Base-by-base conservation (phyloP, 2,329 filamentous ascomycete species). In the Rugonectria rugulosa region DNA sequence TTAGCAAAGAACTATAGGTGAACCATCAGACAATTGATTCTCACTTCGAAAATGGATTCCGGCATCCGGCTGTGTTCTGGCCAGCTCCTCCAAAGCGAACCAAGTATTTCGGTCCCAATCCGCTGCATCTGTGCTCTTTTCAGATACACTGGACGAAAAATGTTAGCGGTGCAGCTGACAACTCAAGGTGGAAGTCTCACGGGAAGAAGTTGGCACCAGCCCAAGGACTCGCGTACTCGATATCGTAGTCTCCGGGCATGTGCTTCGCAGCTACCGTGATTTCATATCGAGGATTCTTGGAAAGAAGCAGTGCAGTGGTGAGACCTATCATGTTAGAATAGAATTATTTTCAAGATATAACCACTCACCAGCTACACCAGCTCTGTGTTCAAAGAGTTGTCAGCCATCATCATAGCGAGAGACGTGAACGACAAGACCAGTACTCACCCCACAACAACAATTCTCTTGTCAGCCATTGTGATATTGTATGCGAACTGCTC, bases 231-330 rank as follows among this genome's bases (percentile, higher is more conserved):
- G 51, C 51, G 29, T 54, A 54, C 38, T 54, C 29, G 17, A 54
- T 54, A 23, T 54, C 51, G 42, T 54, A 54, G 12, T 54, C 51
- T 11, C 51, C 51, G 3, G 51, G 51, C 51, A 54, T 54, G 44
- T 54, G 51, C 37, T 48, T 54, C 32, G 51, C 51, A 19, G 32
- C 21, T 21, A 54, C 37, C 6, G 51, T 54, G 23, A 54, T 36
- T 24, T 54, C 32, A 41, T 54, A 48, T 21, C 19, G 15, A 21
- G 44, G n/a, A 12, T 37, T 54, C 42, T 48, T 54, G 23, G 51
- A 54, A 9, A 54, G 19, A 19, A 54, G 31, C n/a, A 54, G 24
- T 6, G 51, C 51, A 12, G 51, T 54, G 4, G 51, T 54, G 23
- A 54, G 44, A 6, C 51, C 51, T 54, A 24, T 9, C 2, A 38